Evolutionary conservation across 331 rosid species (phyloP).

Genomic region (Acacia pycnantha): DNA sequence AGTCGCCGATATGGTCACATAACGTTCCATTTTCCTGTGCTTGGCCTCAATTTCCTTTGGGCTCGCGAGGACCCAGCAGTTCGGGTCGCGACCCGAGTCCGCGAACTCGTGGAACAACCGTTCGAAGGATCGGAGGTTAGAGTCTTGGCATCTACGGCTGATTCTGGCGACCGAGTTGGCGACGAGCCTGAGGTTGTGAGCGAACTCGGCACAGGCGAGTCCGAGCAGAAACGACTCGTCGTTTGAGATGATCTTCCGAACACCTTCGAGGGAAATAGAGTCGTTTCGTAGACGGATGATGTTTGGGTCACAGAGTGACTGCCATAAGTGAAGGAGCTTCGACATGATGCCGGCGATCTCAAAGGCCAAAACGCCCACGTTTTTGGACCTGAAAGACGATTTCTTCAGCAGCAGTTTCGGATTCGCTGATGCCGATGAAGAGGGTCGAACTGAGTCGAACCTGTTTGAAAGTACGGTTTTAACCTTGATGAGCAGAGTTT

Average conservation of each 20-base stretch:
- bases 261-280: constrained; percentile 68
- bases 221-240: constrained; percentile 70
- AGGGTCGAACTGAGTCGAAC: constrained; percentile 42
- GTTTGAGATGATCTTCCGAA: constrained; percentile 69
- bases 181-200: constrained; percentile 59
- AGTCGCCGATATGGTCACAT: constrained; percentile 57
- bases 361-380: constrained; percentile 74
- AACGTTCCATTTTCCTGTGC: constrained; percentile 65
- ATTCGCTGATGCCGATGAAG: not conserved
- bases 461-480: constrained; percentile 65
- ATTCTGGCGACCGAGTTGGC: constrained; percentile 58
- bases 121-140: constrained; percentile 43
- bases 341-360: constrained; percentile 89
- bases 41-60: constrained; percentile 71
- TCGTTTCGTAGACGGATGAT: constrained; percentile 67
- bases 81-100: constrained; percentile 63
- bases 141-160: constrained; percentile 48
- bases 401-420: constrained; percentile 31
- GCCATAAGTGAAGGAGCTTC: constrained; percentile 88
- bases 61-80: constrained; percentile 47
- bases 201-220: constrained; percentile 76
- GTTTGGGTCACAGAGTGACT: constrained; percentile 71
- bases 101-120: constrained; percentile 64
- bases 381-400: constrained; percentile 34
- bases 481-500: constrained; percentile 68